These are phyloP conservation scores for Hericium coralloides DNA, from an alignment of 768 basidiomycete species.

Conservation along the genomic window DNA sequence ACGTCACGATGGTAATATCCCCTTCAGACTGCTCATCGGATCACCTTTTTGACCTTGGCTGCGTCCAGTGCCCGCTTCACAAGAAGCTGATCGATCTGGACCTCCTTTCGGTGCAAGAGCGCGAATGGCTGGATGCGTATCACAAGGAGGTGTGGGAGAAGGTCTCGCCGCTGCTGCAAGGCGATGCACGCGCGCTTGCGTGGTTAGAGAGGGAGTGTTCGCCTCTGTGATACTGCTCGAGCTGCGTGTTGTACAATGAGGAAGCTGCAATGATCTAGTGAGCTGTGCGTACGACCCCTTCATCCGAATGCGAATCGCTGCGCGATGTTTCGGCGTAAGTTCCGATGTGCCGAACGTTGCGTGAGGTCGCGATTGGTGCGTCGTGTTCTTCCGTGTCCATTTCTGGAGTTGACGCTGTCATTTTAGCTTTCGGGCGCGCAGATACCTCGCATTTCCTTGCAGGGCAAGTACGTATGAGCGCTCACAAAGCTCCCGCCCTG, in stretches of 20 bases:
- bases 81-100: slow-evolving; percentile 64
- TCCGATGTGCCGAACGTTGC: no score
- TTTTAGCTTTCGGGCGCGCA: no score
- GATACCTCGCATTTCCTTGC: no score
- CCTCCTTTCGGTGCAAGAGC: slow-evolving; percentile 61
- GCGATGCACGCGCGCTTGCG: slow-evolving; percentile 47
- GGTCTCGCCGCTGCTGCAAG: slow-evolving; percentile 61
- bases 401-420: no score
- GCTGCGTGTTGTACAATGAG: background rate
- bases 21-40: background rate
- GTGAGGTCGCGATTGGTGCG: no score
- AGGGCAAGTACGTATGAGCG: no score
- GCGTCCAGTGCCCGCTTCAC: slow-evolving; percentile 69
- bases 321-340: no score
- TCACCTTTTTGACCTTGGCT: slow-evolving; percentile 1
- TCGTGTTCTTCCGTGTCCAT: no score
- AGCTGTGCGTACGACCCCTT: no score
- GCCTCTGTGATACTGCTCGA: slow-evolving; percentile 15
- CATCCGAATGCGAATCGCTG: no score
- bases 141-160: slow-evolving; percentile 71
- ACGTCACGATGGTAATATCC: slow-evolving; percentile 71
- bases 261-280: no score
- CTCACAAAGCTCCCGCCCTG: no score
- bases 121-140: slow-evolving; percentile 76
- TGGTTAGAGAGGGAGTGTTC: slow-evolving; percentile 60